phyloP scores from a whole-genome alignment of 495 filamentous ascomycete genomes.

The Trichoderma parareesei region DNA sequence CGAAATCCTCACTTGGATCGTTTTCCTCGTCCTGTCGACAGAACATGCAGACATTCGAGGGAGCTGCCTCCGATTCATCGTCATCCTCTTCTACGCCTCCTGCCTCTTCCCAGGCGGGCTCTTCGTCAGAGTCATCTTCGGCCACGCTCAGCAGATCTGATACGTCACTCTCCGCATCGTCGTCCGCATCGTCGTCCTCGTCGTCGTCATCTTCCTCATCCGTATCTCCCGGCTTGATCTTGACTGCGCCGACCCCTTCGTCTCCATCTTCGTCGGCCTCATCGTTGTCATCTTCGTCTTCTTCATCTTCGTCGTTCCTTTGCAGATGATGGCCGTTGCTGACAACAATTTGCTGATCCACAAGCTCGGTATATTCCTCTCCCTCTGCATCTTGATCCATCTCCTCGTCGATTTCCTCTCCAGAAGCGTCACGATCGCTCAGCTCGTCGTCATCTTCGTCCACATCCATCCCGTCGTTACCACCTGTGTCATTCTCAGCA shows the following conservation, averaged over 20 bases:
- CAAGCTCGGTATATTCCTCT: slow-evolving; percentile 28
- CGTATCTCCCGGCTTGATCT: slow-evolving; percentile 51
- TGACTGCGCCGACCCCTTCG: slow-evolving; percentile 70
- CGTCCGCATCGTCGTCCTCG: slow-evolving; percentile 23
- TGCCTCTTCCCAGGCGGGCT: slow-evolving; percentile 56
- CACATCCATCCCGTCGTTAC: slow-evolving; percentile 14
- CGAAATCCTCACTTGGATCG: slow-evolving; percentile 81
- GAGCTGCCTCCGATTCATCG: slow-evolving; percentile 45
- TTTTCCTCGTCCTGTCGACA: slow-evolving; percentile 78
- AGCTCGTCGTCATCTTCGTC: slow-evolving; percentile 28
- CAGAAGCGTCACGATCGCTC: slow-evolving; percentile 33
- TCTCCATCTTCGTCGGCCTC: slow-evolving; percentile 43
- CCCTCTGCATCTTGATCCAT: slow-evolving; percentile 32
- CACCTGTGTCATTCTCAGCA: slow-evolving; percentile 10
- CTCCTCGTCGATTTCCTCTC: slow-evolving; percentile 27
- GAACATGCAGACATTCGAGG: slow-evolving; percentile 62
- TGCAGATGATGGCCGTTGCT: neutral
- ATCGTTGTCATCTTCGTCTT: slow-evolving; percentile 40
- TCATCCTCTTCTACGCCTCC: slow-evolving; percentile 62
- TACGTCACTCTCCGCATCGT: slow-evolving; percentile 23
- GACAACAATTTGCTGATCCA: neutral
- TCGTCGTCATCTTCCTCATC: slow-evolving; percentile 40
- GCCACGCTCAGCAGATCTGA: slow-evolving; percentile 29
- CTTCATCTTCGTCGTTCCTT: slow-evolving; percentile 20
- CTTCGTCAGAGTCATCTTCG: slow-evolving; percentile 36